Base-by-base conservation (phyloP, 352 stramenopile species). In the Plasmopara viticola region DNA sequence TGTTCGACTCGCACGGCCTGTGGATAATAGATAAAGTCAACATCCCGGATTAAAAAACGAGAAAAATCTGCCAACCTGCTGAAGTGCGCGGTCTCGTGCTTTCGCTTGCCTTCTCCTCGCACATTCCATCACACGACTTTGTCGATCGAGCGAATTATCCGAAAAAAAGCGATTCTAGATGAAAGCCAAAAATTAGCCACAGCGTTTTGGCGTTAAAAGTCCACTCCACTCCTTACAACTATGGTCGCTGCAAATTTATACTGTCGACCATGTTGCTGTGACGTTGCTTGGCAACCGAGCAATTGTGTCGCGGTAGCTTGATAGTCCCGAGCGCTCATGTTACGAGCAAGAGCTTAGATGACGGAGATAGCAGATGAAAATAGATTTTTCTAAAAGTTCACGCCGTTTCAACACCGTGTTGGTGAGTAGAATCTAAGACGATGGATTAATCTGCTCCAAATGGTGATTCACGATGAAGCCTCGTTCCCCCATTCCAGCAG, bases 131-230 rank as follows among this genome's bases (percentile, higher is more conserved):
- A 85, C n/a, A 1, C 72, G 68, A 12, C 64, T 64, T 47, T 86
- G 72, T 6, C 74, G 61, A 17, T 67, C 62, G 9, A 90, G 74
- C 7, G 79, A 90, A 13, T 84, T 87, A 56, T 90, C 79, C 0
- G 64, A 66, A 59, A 78, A 90, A 52, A 90, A 90, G 28, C 79
- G 74, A 45, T 90, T 66, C 79, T 90, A 25, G 17, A 20, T 35
- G 1, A 2, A 8, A 17, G 9, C 49, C 28, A 44, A 13, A n/a
- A 2, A 50, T 33, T 37, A 44, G 17, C n/a, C 15, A n/a, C 25
- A 43, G 9, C 34, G 7, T 39, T 31, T 15, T 35, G n/a, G n/a
- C n/a, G n/a, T 12, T 35, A 2, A 35, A 12, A n/a, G 30, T 18
- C 1, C 6, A 25, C 13, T 39, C 10, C 0, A 29, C 12, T 14